Evolutionary conservation across 2,329 filamentous ascomycete species (phyloP), one percentile per base, ranked within the genome.

Genomic region (Huntiella bhutanensis): DNA sequence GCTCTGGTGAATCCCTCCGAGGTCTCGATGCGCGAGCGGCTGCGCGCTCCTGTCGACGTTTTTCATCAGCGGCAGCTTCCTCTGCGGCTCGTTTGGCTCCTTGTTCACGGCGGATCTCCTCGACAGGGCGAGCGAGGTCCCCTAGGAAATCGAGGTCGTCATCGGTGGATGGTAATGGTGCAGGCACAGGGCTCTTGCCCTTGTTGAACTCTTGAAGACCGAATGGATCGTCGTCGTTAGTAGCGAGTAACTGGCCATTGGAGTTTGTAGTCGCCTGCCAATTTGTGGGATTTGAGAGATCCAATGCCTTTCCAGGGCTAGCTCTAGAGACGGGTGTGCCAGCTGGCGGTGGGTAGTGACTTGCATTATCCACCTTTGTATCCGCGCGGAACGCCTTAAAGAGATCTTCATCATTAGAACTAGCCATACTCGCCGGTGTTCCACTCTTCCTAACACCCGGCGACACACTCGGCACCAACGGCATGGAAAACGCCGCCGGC

Each of bases 211-310:
- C 67, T 49, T 69, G 78, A 33, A 95, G 64, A 1, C 84, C 88
- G 58, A 96, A 95, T 2, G 86, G 84, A 57, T 94, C 85, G 57
- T 93, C 85, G 54, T 94, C 83, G 48, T 88, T 80, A 28, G 73
- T 67, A 10, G 60, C 63, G 51, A 77, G 62, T 0, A 54, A 59
- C 8, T 55, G 58, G 38, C 55, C 54, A 46, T 57, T 56, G 1
- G 60, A 52, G 13, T 54, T 49, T 3, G 56, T 39, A 19, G 63
- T 57, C 46, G 62, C 54, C 17, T 56, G 61, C 75, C 75, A 79
- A 1, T 74, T 67, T 47, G 58, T 65, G 2, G 75, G 69, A 47
- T 66, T 64, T 46, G 63, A 66, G 41, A 79, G 60, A 55, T 78
- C 68, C 10, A 73, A 57, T 28, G 6, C 22, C 22, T 28, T 28